phyloP scores from a whole-genome alignment of 352 stramenopile species.

The Globisporangium perplexum region DNA sequence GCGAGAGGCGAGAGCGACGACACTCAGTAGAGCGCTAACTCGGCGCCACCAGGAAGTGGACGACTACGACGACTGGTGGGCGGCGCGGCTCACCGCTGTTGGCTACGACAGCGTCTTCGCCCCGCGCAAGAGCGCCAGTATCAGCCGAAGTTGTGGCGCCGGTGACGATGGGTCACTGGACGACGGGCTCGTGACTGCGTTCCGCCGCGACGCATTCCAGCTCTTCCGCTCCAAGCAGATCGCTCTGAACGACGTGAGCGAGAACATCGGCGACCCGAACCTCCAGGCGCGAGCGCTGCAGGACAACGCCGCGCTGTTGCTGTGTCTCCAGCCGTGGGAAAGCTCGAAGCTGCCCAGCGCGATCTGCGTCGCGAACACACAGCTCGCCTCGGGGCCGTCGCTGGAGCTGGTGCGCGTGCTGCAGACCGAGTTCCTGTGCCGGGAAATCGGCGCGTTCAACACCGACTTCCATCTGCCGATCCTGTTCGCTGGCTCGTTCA shows the following conservation, averaged over 20 bases:
- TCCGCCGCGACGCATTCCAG: slow-evolving; percentile 69
- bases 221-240: slow-evolving; percentile 58
- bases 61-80: slow-evolving; percentile 87
- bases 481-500: slow-evolving; percentile 80
- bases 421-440: slow-evolving; percentile 65
- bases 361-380: slow-evolving; percentile 56
- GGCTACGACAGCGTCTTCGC: slow-evolving; percentile 85
- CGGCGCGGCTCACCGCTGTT: slow-evolving; percentile 35
- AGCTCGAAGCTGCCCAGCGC: slow-evolving; percentile 53
- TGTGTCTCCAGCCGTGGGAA: slow-evolving; percentile 83
- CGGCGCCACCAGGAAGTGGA: slow-evolving; percentile 56
- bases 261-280: slow-evolving; percentile 35
- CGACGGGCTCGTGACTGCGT: slow-evolving; percentile 79
- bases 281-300: slow-evolving; percentile 40
- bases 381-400: slow-evolving; percentile 26
- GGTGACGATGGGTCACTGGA: slow-evolving; percentile 17
- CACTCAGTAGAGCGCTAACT: not conserved
- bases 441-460: slow-evolving; percentile 71
- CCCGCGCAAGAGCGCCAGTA: slow-evolving; percentile 13
- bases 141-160: not conserved
- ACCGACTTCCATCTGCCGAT: slow-evolving; percentile 77
- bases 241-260: slow-evolving; percentile 50
- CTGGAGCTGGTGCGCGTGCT: slow-evolving; percentile 60
- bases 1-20: too few species aligned
- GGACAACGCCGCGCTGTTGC: slow-evolving; percentile 69